Evolutionary conservation across 108 stramenopile species (phyloP), one percentile per base, ranked within the genome.

Genomic region (Fistulifera pelliculosa): DNA sequence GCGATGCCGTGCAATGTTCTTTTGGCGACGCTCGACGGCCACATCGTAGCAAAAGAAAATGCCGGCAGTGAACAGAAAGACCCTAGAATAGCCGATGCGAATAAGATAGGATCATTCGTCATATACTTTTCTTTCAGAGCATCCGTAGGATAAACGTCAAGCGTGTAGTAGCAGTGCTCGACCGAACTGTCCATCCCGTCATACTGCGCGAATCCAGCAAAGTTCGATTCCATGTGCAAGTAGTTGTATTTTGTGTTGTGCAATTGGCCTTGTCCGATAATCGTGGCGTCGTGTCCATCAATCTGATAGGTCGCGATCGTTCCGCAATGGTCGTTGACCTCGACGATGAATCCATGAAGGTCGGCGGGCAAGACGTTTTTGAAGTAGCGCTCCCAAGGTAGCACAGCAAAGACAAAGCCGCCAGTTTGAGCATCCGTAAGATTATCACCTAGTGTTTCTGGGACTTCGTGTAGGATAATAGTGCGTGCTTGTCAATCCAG

Each of bases 211-310:
- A 38, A 16, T 7, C 17, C 47, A 2, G 15, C 50, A 21, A 60
- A 60, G 2, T 21, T 19, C 8, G 58, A 6, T 21, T 13, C 19
- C 49, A 58, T n/a, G 14, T 31, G 50, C 12, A 62, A 53, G 11
- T 53, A n/a, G 26, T 59, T 49, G 55, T 60, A 79, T 16, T 62
- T 72, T 16, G 27, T 25, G 45, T 83, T 73, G 47, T 83, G 77
- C 35, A 56, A 26, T 43, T 62, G 24, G 2, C 61, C 61, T 47
- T 27, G 27, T 2, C 73, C 73, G 21, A 68, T 4, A 31, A 24
- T 52, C 0, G 26, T 49, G 10, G 58, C 58, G 0, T 49, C 53
- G 0, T 23, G 19, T 35, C 63, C 66, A 18, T 51, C 31, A 13
- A 74, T 35, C 16, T 16, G 42, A 22, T 59, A 75, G 2, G 74